Base-by-base conservation (phyloP, 371 early-diverging fungal species). In the Dipsacomyces acuminosporus region DNA sequence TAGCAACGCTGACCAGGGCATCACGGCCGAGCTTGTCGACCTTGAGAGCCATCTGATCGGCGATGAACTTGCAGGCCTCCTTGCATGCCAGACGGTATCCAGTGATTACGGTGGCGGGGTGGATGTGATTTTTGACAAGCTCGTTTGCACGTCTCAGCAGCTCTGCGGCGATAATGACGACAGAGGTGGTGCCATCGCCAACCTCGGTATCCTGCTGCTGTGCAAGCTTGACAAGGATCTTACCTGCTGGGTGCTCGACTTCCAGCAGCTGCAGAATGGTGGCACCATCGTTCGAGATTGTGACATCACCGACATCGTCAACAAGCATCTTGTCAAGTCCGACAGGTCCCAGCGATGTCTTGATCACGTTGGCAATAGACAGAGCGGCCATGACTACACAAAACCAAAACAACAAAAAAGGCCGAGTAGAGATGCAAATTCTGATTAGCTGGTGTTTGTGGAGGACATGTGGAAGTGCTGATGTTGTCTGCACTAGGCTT, bases 301-400 rank as follows among this genome's bases (percentile, higher is more conserved):
- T 93, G 26, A 96, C 94, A 48, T 89, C 80, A 47, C 99, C 99
- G 80, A 98, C 94, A 62, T 96, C 96, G 74, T 99, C 99, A 19
- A 99, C 96, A 60, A 99, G 81, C 99, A 99, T 99, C 80, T 99
- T 99, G 81, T 99, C 99, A 51, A 99, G 82, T 15, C 99, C 99
- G 47, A 99, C 96, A 17, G 99, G 99, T 11, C 99, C 99, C 63
- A 98, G 85, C 26, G 99, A 98, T 20, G 93, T 92, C 78, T 96
- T 96, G 47, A 99, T 94, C 64, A 98, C 90, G 72, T 98, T 98
- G 59, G 98, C 94, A 64, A 99, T 90, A 38, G 98, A 88, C 40
- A 85, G 48, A 3, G 84, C 89, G 7, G 90, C 89, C 64, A 84
- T 72, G 43, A 88, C 88, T 87, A 61, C 22, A 35, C 17, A 38